Conservation (phyloP, 805 yeast genomes). For the Brettanomyces sp. region DNA sequence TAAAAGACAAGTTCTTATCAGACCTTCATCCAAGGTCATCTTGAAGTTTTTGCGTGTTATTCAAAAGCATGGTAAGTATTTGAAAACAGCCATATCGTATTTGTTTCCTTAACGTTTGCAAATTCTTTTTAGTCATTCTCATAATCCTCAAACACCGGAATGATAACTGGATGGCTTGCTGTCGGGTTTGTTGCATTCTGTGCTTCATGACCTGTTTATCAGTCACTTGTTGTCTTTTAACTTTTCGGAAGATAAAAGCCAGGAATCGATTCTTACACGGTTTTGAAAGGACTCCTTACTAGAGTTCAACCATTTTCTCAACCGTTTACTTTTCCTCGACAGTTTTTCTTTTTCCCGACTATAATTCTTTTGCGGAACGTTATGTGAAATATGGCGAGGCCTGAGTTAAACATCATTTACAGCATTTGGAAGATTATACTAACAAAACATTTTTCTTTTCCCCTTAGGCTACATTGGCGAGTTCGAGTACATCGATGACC, state of each 20-base stretch:
- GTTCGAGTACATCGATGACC: slow-evolving; percentile 98
- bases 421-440: not conserved
- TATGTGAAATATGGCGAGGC: not conserved
- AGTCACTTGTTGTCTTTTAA: slow-evolving; percentile 97
- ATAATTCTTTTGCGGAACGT: too few relatives aligned
- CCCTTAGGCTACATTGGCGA: slow-evolving; percentile 78
- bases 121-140: not conserved
- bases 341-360: not conserved
- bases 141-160: slow-evolving; percentile 48
- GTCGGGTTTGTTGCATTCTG: slow-evolving; percentile 26
- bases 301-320: slow-evolving; percentile 18
- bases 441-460: not conserved
- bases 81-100: not conserved
- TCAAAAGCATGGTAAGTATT: slow-evolving; percentile 86
- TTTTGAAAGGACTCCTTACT: slow-evolving; percentile 22
- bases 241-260: slow-evolving; percentile 72
- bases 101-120: not conserved
- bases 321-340: slow-evolving; percentile 65
- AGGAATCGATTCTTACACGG: slow-evolving; percentile 59
- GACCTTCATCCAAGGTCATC: slow-evolving; percentile 98
- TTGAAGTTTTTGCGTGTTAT: slow-evolving; percentile 93
- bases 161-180: slow-evolving; percentile 98
- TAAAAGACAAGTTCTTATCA: slow-evolving; percentile 95
- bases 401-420: not conserved
- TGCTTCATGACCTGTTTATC: slow-evolving; percentile 15